phyloP scores from a whole-genome alignment of 768 basidiomycete genomes.

The Pseudohyphozyma bogoriensis region DNA sequence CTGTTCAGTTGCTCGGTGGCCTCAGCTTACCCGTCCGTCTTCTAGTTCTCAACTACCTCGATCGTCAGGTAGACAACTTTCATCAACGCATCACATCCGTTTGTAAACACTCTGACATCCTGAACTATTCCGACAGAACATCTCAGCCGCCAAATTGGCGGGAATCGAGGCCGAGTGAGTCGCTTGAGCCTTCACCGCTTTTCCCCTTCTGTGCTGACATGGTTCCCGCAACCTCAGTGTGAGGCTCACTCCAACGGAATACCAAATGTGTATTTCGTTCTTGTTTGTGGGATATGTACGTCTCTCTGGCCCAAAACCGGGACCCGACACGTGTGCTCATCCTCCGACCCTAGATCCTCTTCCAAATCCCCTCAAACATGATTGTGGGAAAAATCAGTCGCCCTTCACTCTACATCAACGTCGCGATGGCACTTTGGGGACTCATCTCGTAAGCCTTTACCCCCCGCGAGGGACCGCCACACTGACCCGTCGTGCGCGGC shows the following conservation, averaged over 20 bases:
- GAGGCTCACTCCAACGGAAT: no score
- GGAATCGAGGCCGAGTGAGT: constrained; percentile 32
- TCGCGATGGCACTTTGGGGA: constrained; percentile 31
- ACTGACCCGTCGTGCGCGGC: no score
- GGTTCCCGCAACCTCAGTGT: neutral
- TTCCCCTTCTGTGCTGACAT: neutral
- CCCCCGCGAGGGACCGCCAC: no score
- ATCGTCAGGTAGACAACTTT: neutral
- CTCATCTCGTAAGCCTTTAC: no score
- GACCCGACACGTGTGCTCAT: no score
- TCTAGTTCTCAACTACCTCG: constrained; percentile 2
- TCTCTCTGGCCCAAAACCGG: no score
- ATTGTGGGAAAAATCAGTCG: constrained; percentile 32
- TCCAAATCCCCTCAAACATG: constrained; percentile 37
- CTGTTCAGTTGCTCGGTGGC: neutral
- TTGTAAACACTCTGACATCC: neutral
- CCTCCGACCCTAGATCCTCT: constrained; percentile 34
- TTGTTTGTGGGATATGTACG: constrained; percentile 37
- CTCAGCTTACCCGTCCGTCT: neutral
- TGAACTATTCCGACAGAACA: constrained; percentile 28
- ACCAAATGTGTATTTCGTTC: constrained; percentile 30
- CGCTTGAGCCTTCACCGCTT: neutral
- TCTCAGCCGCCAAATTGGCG: constrained; percentile 34
- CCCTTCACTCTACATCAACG: constrained; percentile 34
- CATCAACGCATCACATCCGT: neutral